Evolutionary conservation across 1,284 basidiomycete species (phyloP).

Genomic region (Caloboletus firmus): DNA sequence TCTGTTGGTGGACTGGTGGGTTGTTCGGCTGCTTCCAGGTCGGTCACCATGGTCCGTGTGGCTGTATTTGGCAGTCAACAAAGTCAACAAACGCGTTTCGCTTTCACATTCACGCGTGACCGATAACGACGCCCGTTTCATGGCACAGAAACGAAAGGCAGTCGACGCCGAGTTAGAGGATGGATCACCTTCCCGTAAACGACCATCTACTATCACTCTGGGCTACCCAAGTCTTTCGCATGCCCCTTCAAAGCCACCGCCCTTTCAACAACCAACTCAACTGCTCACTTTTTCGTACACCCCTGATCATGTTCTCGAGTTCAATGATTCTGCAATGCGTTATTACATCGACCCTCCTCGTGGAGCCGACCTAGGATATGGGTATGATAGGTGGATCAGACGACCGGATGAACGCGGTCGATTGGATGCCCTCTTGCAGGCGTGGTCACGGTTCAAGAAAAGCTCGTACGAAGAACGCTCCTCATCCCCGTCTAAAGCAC

Average conservation of each 20-base stretch:
- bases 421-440: conserved; percentile 64
- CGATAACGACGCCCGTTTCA: conserved; percentile 5
- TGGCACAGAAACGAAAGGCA: conserved; percentile 32
- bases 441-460: conserved; percentile 45
- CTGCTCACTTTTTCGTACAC: conserved; percentile 70
- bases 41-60: no score
- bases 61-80: conserved; percentile 31
- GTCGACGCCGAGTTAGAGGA: conserved; percentile 19
- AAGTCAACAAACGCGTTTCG: conserved; percentile 23
- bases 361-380: conserved; percentile 60
- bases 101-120: background rate
- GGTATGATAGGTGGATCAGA: conserved; percentile 68
- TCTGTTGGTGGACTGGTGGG: background rate
- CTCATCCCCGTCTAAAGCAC: conserved; percentile 28
- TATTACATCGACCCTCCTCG: conserved; percentile 67
- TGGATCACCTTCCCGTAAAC: conserved; percentile 1
- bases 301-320: conserved; percentile 52
- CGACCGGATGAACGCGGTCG: conserved; percentile 64
- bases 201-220: conserved; percentile 14
- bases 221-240: conserved; percentile 33
- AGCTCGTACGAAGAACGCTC: conserved; percentile 36
- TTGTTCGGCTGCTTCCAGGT: background rate
- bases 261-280: conserved; percentile 61
- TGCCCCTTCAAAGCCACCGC: conserved; percentile 36
- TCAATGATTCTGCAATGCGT: conserved; percentile 64